Percentiles rank a stretch among this genome's conserved stretches.
phyloP scores from a whole-genome alignment of 176 grass and related monocot genomes.

The Triticum aestivum region DNA sequence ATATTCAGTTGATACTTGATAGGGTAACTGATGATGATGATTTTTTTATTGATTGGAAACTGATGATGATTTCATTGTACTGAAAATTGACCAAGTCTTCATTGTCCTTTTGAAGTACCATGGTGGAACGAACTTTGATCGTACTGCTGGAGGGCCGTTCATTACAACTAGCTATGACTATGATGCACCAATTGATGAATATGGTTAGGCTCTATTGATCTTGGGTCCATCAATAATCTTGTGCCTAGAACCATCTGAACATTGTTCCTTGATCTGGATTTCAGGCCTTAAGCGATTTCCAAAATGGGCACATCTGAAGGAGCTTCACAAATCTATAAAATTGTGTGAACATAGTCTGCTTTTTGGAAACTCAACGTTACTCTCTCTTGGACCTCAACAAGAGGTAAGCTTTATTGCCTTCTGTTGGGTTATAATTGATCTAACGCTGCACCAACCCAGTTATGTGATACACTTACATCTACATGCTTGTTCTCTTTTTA shows the following conservation, averaged over 20 bases:
- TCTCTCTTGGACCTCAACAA: conserved; percentile 68
- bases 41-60: neutral
- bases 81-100: conserved; percentile 27
- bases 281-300: conserved; percentile 77
- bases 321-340: conserved; percentile 93
- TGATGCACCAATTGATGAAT: conserved; percentile 99
- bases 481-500: neutral
- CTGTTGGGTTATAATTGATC: neutral
- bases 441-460: neutral
- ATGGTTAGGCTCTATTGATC: conserved; percentile 50
- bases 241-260: neutral
- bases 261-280: conserved; percentile 24
- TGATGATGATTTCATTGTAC: conserved; percentile 9
- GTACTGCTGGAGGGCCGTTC: conserved; percentile 92
- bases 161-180: conserved; percentile 99
- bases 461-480: neutral
- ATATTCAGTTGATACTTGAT: neutral
- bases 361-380: conserved; percentile 57
- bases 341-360: conserved; percentile 73
- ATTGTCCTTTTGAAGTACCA: conserved; percentile 70
- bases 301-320: conserved; percentile 95
- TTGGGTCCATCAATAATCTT: conserved; percentile 13
- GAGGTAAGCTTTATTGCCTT: conserved; percentile 52
- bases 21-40: neutral
- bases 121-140: conserved; percentile 95